Conservation (phyloP, 2,329 filamentous ascomycete genomes). For the Lachnellula arida region DNA sequence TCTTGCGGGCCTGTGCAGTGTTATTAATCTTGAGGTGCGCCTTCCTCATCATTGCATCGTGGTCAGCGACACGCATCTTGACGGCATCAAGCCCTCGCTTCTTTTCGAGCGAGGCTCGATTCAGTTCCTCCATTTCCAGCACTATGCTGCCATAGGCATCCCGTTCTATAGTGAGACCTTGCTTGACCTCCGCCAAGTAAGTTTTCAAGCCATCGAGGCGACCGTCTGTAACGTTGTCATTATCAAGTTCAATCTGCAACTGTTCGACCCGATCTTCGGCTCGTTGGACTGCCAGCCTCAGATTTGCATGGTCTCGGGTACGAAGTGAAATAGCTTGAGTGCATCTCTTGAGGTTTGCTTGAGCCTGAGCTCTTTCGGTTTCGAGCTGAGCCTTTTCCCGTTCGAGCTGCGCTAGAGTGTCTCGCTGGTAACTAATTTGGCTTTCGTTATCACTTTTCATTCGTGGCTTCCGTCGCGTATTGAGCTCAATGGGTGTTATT, state of each 20-base stretch:
- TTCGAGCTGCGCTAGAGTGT: conserved; percentile 49
- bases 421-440: conserved; percentile 53
- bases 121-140: conserved; percentile 46
- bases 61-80: conserved; percentile 33
- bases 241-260: conserved; percentile 57
- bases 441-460: conserved; percentile 74
- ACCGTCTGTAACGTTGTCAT: conserved; percentile 63
- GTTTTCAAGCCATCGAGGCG: conserved; percentile 54
- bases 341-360: conserved; percentile 43
- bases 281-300: conserved; percentile 53
- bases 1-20: conserved; percentile 44
- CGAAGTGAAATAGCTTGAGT: conserved; percentile 47
- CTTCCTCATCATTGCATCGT: conserved; percentile 47
- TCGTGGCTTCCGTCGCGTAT: conserved; percentile 44
- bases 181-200: conserved; percentile 50
- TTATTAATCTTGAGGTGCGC: conserved; percentile 48
- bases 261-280: conserved; percentile 54
- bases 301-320: conserved; percentile 39
- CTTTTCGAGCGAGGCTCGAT: conserved; percentile 31
- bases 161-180: conserved; percentile 45
- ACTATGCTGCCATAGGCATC: conserved; percentile 49
- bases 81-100: conserved; percentile 38
- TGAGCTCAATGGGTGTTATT: conserved; percentile 42
- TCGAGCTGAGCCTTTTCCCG: conserved; percentile 49
- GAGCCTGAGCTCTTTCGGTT: conserved; percentile 30